Conservation (phyloP, 1,284 basidiomycete species). For the Cystobasidiaceae sp. region DNA sequence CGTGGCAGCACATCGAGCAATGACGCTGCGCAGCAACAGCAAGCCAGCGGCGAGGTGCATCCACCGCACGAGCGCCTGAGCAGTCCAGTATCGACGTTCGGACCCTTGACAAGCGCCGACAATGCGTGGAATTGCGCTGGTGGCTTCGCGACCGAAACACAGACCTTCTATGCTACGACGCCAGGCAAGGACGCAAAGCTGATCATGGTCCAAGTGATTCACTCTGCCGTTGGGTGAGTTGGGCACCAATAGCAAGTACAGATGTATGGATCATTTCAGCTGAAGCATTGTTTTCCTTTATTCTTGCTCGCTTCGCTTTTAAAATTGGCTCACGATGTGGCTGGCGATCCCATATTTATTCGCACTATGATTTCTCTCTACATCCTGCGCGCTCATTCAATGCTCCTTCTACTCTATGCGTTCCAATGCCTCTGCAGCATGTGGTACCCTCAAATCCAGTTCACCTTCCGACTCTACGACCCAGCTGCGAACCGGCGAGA, state of each 20-base stretch:
- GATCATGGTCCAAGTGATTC: constrained; percentile 87
- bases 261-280: too few species aligned
- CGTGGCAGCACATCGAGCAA: constrained; percentile 15
- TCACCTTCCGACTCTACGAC: constrained; percentile 86
- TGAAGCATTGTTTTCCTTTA: too few species aligned
- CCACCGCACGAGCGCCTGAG: constrained; percentile 15
- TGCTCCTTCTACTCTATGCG: not conserved
- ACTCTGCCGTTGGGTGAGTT: constrained; percentile 85
- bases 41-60: not conserved
- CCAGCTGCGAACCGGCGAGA: constrained; percentile 66
- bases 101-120: constrained; percentile 62
- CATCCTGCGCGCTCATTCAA: not conserved
- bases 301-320: too few species aligned
- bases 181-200: constrained; percentile 70
- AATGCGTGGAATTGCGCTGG: constrained; percentile 69
- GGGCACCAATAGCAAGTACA: not conserved
- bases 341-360: not conserved
- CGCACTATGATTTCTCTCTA: too few species aligned
- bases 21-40: not conserved
- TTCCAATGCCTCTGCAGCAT: constrained; percentile 54
- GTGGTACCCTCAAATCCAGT: constrained; percentile 92
- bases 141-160: constrained; percentile 89
- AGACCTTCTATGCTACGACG: constrained; percentile 73
- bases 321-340: not conserved
- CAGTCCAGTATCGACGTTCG: constrained; percentile 22